These are phyloP conservation scores for Pichia sp. DNA, from an alignment of 1,139 yeast genomes.

Conservation along the genomic window DNA sequence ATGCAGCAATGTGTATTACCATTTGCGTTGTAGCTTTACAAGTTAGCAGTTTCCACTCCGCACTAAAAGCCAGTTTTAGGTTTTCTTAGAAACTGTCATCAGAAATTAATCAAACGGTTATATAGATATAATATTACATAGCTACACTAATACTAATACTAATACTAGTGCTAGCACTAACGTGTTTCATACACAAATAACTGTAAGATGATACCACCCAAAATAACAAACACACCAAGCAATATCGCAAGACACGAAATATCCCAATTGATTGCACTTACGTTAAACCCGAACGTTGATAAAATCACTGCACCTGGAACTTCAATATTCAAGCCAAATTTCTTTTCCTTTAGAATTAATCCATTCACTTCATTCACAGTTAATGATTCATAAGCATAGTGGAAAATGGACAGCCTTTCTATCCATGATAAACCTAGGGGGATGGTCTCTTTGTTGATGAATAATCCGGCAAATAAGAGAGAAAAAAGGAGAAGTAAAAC, in stretches of 20 bases:
- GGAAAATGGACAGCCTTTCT: constrained; percentile 84
- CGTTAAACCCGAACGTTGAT: constrained; percentile 90
- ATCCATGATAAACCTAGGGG: constrained; percentile 69
- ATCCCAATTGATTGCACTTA: constrained; percentile 67
- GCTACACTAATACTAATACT: no score
- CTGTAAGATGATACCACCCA: constrained; percentile 74
- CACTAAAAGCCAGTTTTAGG: no score
- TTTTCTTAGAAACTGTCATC: no score
- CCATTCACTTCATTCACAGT: constrained; percentile 92
- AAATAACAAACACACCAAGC: constrained; percentile 40
- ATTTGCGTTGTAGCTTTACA: no score
- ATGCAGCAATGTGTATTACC: no score
- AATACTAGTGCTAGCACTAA: no score
- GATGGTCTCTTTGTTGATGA: constrained; percentile 74
- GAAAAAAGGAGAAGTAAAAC: constrained; percentile 79
- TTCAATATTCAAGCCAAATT: constrained; percentile 87
- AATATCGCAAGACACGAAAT: constrained; percentile 39
- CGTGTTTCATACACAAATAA: constrained; percentile 69
- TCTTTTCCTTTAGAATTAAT: constrained; percentile 74
- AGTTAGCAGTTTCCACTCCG: no score
- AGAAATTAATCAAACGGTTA: no score
- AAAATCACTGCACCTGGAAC: constrained; percentile 98
- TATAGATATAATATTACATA: no score
- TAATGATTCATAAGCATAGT: constrained; percentile 90
- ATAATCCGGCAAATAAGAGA: constrained; percentile 84